These are phyloP conservation scores for Ilex aquifolium DNA, from an alignment of 257 asterid species.

Conservation along the genomic window DNA sequence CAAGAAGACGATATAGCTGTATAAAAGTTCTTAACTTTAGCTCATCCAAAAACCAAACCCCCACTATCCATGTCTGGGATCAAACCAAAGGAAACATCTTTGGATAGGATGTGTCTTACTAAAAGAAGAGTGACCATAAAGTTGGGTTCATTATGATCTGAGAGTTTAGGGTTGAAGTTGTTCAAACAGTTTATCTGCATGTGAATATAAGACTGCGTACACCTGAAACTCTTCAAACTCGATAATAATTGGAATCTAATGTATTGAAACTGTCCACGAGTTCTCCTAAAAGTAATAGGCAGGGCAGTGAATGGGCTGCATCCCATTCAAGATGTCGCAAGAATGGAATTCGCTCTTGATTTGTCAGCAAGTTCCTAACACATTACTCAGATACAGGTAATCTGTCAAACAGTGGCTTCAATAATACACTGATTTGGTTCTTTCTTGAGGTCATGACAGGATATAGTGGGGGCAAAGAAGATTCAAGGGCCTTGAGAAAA, in stretches of 20 bases:
- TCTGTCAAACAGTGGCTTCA: neutral
- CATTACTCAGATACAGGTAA: neutral
- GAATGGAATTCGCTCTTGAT: neutral
- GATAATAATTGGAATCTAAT: no score
- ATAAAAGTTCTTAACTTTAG: constrained; percentile 34
- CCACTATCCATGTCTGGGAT: constrained; percentile 59
- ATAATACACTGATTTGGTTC: neutral
- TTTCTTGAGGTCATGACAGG: neutral
- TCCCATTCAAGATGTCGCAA: constrained; percentile 30
- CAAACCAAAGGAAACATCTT: constrained; percentile 20
- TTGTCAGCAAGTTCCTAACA: neutral
- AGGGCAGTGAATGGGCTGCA: constrained; percentile 1
- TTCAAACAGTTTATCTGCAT: no score
- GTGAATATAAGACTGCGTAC: no score
- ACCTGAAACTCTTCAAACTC: no score
- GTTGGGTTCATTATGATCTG: no score
- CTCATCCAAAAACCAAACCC: constrained; percentile 48
- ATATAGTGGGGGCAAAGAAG: neutral
- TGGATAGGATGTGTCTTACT: constrained; percentile 32
- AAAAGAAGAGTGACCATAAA: no score
- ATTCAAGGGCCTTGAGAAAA: constrained; percentile 1
- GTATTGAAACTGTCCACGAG: no score
- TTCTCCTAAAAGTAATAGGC: constrained; percentile 5
- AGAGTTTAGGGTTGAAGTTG: no score
- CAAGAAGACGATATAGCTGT: constrained; percentile 39